Conservation (phyloP, 805 yeast genomes). For the Sugiyamaella americana region DNA sequence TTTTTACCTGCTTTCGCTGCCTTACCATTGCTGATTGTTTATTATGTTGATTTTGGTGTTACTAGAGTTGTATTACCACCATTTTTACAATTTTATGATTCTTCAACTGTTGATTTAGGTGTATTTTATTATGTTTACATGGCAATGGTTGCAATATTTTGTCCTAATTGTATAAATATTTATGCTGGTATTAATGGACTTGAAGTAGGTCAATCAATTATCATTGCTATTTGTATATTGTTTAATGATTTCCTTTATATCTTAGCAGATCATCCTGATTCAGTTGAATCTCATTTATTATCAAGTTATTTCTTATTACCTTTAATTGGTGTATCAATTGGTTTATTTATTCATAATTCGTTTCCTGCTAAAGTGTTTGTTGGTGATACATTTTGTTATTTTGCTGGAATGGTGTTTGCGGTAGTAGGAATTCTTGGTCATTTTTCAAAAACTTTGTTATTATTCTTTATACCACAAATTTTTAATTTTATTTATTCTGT, state of each 20-base stretch:
- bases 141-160: constrained; percentile 86
- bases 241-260: constrained; percentile 71
- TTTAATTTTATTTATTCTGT: constrained; percentile 81
- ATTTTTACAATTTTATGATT: constrained; percentile 39
- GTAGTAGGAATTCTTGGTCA: constrained; percentile 95
- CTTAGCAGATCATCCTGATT: constrained; percentile 41
- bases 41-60: constrained; percentile 89
- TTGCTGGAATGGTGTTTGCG: constrained; percentile 98
- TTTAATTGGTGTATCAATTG: constrained; percentile 76
- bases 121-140: constrained; percentile 76
- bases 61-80: constrained; percentile 82
- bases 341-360: constrained; percentile 73
- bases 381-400: constrained; percentile 97
- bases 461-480: constrained; percentile 87
- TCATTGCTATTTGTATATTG: constrained; percentile 63
- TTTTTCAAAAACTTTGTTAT: constrained; percentile 83
- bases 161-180: constrained; percentile 94
- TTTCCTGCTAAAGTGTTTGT: constrained; percentile 92
- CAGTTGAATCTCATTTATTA: constrained; percentile 75
- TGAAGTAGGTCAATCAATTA: constrained; percentile 91
- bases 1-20: constrained; percentile 93
- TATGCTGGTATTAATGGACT: constrained; percentile 95
- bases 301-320: constrained; percentile 79
- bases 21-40: constrained; percentile 83
- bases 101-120: constrained; percentile 61